These are phyloP conservation scores for Berkeleyomyces rouxiae DNA, from an alignment of 2,329 filamentous ascomycete genomes.

Conservation along the genomic window DNA sequence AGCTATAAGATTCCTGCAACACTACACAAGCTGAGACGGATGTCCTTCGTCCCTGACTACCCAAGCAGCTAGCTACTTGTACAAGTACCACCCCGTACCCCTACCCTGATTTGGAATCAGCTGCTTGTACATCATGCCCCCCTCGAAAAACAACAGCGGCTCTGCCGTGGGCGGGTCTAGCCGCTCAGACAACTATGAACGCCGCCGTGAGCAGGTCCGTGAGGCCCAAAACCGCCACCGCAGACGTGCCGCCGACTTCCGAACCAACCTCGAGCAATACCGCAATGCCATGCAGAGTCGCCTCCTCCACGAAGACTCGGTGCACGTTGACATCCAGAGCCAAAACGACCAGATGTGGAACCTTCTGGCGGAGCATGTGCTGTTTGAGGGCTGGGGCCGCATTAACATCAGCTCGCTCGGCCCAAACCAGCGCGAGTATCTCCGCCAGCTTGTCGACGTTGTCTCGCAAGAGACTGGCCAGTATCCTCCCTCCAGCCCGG, in stretches of 20 bases:
- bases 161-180: constrained; percentile 26
- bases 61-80: not conserved
- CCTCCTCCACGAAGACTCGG: constrained; percentile 27
- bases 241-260: constrained; percentile 38
- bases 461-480: constrained; percentile 15
- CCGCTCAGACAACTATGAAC: not conserved
- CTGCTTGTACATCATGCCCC: not conserved
- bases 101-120: not conserved
- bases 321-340: constrained; percentile 22
- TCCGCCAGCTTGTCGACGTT: constrained; percentile 8
- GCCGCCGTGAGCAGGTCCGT: constrained; percentile 34
- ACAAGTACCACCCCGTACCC: not conserved
- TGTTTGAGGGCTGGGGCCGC: constrained; percentile 14
- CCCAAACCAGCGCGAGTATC: constrained; percentile 4
- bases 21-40: not conserved
- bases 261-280: constrained; percentile 37
- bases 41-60: too few relatives aligned
- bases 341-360: constrained; percentile 30
- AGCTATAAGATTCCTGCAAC: not conserved
- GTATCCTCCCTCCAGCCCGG: not conserved
- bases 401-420: constrained; percentile 8
- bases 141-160: not conserved
- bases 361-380: constrained; percentile 20
- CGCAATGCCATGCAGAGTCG: constrained; percentile 30
- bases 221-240: constrained; percentile 38